These are phyloP conservation scores for Ogataea trehaloabstinens DNA, from an alignment of 805 yeast species.

Conservation along the genomic window DNA sequence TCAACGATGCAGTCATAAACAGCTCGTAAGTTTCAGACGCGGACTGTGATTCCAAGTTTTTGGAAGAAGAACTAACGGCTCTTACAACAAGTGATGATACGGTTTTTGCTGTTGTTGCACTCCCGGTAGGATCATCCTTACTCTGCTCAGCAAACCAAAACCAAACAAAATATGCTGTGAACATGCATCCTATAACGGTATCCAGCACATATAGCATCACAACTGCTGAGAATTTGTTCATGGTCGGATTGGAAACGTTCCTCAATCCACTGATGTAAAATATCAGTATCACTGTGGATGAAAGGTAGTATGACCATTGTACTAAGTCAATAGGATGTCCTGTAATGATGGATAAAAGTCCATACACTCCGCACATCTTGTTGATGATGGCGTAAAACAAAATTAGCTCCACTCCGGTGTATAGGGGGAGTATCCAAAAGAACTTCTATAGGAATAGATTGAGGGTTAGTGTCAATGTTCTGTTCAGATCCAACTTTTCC, in stretches of 20 bases:
- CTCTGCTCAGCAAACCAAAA: conserved; percentile 60
- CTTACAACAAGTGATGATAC: conserved; percentile 3
- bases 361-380: conserved; percentile 87
- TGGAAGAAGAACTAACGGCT: conserved; percentile 16
- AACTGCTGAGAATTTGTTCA: conserved; percentile 61
- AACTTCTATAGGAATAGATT: conserved; percentile 1
- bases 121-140: conserved; percentile 1
- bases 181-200: conserved; percentile 61
- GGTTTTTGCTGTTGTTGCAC: not conserved
- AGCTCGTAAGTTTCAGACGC: conserved; percentile 62
- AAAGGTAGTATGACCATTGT: conserved; percentile 78
- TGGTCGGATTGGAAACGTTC: conserved; percentile 50
- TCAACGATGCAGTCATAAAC: conserved; percentile 52
- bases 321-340: conserved; percentile 81
- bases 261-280: conserved; percentile 60
- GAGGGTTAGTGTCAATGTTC: not conserved
- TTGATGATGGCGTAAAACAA: conserved; percentile 76
- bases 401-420: conserved; percentile 81
- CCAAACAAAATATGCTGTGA: conserved; percentile 69
- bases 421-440: conserved; percentile 70
- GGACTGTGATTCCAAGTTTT: conserved; percentile 46
- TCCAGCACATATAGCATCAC: conserved; percentile 65
- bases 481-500: conserved; percentile 1
- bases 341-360: conserved; percentile 79
- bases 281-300: conserved; percentile 62